phyloP scores from a whole-genome alignment of 495 filamentous ascomycete genomes.

The Ascobolus immersus region DNA sequence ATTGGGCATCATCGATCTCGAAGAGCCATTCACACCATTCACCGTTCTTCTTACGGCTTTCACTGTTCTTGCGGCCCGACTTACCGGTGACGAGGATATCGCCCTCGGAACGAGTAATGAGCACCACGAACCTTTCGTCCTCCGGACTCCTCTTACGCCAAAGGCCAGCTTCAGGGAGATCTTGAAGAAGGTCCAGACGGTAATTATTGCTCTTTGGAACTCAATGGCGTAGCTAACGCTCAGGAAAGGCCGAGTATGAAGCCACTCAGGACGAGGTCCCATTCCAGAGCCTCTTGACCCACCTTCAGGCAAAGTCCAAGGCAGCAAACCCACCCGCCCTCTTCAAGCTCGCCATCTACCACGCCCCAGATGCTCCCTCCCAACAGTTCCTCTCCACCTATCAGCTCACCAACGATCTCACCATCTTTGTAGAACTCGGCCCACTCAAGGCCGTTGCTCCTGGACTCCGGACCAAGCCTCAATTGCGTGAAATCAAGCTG shows the following conservation, averaged over 20 bases:
- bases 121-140: slow-evolving; percentile 25
- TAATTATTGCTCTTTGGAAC: slow-evolving; percentile 5
- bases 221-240: slow-evolving; percentile 2
- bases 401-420: slow-evolving; percentile 20
- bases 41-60: slow-evolving; percentile 25
- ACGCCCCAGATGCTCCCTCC: slow-evolving; percentile 21
- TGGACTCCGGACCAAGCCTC: slow-evolving; percentile 9
- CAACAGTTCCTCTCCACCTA: slow-evolving; percentile 16
- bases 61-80: slow-evolving; percentile 22
- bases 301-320: slow-evolving; percentile 22
- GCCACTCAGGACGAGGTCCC: slow-evolving; percentile 25
- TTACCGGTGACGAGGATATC: slow-evolving; percentile 31
- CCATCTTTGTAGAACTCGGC: slow-evolving; percentile 21
- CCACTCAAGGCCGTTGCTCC: slow-evolving; percentile 8
- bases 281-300: slow-evolving; percentile 20
- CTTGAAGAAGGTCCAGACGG: slow-evolving; percentile 24
- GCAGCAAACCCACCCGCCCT: slow-evolving; percentile 21
- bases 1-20: slow-evolving; percentile 17
- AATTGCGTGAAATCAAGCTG: slow-evolving; percentile 17
- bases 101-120: slow-evolving; percentile 23
- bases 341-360: slow-evolving; percentile 26
- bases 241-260: slow-evolving; percentile 15
- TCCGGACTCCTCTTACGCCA: slow-evolving; percentile 20
- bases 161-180: slow-evolving; percentile 22
- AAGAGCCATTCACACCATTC: slow-evolving; percentile 19